These are phyloP conservation scores for Gamarada debralockiae DNA, from an alignment of 495 filamentous ascomycete genomes.

Conservation along the genomic window DNA sequence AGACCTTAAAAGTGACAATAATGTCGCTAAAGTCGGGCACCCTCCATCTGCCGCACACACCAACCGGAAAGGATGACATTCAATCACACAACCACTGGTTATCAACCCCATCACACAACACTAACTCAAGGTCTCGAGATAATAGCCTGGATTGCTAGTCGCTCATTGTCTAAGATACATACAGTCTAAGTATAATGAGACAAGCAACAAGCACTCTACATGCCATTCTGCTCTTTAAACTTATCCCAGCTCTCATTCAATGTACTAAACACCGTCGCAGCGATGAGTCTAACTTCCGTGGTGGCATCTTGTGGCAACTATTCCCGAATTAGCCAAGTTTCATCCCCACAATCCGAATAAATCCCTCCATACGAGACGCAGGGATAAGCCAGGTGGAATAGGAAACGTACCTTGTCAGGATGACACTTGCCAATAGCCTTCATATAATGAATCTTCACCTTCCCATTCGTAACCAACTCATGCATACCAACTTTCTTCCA, in stretches of 20 bases:
- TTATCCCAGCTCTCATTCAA: slow-evolving; percentile 99
- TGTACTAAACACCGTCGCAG: slow-evolving; percentile 82
- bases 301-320: slow-evolving; percentile 83
- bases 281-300: slow-evolving; percentile 94
- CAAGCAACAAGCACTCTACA: slow-evolving; percentile 36
- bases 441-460: slow-evolving; percentile 98
- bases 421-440: slow-evolving; percentile 98
- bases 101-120: too few species aligned
- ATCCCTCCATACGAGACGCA: neutral
- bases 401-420: slow-evolving; percentile 86
- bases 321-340: slow-evolving; percentile 14
- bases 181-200: too few species aligned
- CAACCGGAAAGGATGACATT: too few species aligned
- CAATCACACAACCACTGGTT: too few species aligned
- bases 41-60: too few species aligned
- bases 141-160: too few species aligned
- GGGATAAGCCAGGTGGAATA: neutral
- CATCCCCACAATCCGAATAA: neutral
- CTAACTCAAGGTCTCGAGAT: too few species aligned
- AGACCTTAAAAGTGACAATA: too few species aligned
- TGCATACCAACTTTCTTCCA: slow-evolving; percentile 97
- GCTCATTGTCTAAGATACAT: too few species aligned
- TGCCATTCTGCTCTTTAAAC: slow-evolving; percentile 85
- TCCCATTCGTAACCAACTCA: slow-evolving; percentile 82
- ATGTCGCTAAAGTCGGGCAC: too few species aligned